A percentile compares a stretch with the other conserved stretches of the same genome.
Evolutionary conservation across 345 rosid genomes (phyloP).

Genomic region (Melastoma malabathricum): DNA sequence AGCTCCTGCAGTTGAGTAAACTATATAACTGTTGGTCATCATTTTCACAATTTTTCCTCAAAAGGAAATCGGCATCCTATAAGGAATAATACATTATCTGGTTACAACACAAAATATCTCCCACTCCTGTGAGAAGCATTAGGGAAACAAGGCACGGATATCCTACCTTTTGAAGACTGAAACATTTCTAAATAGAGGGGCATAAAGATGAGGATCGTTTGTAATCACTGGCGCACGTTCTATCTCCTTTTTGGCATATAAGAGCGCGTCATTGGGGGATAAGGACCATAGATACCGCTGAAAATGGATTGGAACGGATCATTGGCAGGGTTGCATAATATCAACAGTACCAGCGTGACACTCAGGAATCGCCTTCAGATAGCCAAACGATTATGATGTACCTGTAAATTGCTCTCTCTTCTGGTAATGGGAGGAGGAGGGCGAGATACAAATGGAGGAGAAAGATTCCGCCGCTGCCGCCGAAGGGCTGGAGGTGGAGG

Average conservation of each 20-base stretch:
- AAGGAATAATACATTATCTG: background rate
- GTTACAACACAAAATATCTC: too few relatives aligned
- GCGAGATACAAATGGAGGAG: slow-evolving; percentile 1
- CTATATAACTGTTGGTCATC: too few relatives aligned
- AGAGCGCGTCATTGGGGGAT: slow-evolving; percentile 49
- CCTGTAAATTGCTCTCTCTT: too few relatives aligned
- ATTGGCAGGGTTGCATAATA: too few relatives aligned
- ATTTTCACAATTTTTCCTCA: background rate
- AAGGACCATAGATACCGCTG: slow-evolving; percentile 31
- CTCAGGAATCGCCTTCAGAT: too few relatives aligned
- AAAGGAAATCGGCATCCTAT: slow-evolving; percentile 3
- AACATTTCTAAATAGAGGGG: slow-evolving; percentile 69
- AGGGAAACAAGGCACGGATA: background rate
- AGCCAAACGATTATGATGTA: too few relatives aligned
- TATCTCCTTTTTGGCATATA: slow-evolving; percentile 52
- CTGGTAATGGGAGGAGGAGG: too few relatives aligned
- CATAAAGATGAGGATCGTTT: slow-evolving; percentile 50
- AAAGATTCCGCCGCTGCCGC: too few relatives aligned
- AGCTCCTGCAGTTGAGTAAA: slow-evolving; percentile 51
- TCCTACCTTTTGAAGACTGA: slow-evolving; percentile 72
- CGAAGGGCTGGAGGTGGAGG: too few relatives aligned
- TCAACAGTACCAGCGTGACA: too few relatives aligned
- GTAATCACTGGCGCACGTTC: slow-evolving; percentile 34
- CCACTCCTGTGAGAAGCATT: background rate
- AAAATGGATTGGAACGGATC: too few relatives aligned